Conservation (phyloP, 495 filamentous ascomycete genomes). For the Tuber aestivum region DNA sequence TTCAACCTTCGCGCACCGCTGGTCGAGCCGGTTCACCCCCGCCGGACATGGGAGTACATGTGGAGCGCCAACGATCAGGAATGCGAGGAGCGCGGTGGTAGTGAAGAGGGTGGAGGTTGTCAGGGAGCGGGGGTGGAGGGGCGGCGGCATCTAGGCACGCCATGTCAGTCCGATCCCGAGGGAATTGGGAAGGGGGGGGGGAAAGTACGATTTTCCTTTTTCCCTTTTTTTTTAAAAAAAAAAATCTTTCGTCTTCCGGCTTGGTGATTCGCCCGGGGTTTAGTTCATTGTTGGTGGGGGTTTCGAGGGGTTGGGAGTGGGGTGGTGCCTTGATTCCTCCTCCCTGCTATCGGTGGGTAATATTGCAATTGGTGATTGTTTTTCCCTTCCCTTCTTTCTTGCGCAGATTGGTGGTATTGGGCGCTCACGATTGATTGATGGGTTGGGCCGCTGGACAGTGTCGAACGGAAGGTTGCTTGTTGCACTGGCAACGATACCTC, state of each 20-base stretch:
- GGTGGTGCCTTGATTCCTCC: neutral
- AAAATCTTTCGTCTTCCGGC: too few species aligned
- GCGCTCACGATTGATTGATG: neutral
- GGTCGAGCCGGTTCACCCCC: constrained; percentile 22
- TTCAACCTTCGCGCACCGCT: neutral
- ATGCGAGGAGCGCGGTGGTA: constrained; percentile 82
- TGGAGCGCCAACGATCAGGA: constrained; percentile 84
- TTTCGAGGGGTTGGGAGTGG: neutral
- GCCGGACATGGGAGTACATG: constrained; percentile 92
- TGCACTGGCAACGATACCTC: neutral
- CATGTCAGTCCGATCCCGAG: constrained; percentile 9
- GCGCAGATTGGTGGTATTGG: neutral
- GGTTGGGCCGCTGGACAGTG: neutral
- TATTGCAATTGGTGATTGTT: neutral
- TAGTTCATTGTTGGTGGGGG: neutral
- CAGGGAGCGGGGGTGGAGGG: constrained; percentile 87
- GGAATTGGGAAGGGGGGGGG: neutral
- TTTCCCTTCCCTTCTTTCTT: too few species aligned
- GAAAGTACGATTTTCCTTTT: neutral
- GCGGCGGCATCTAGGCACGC: constrained; percentile 61
- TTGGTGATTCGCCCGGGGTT: neutral
- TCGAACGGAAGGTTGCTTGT: neutral
- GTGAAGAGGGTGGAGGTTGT: constrained; percentile 89
- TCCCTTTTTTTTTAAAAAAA: too few species aligned
- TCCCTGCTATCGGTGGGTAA: neutral